Evolutionary conservation across 805 yeast genomes (phyloP).

Genomic region (Debaryomyces prosopidis): DNA sequence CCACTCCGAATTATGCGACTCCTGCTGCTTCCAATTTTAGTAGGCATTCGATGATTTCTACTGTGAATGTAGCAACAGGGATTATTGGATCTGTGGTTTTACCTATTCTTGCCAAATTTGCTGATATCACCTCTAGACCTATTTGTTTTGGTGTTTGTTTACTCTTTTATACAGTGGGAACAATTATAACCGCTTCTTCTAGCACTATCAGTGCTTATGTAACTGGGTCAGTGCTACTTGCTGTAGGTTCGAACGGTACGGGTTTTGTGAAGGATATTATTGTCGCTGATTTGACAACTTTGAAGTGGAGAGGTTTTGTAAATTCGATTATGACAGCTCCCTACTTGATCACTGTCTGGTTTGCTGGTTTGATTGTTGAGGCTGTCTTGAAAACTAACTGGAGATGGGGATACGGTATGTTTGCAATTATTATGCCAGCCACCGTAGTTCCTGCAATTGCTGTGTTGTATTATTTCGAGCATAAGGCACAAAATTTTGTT

Average conservation of each 20-base stretch:
- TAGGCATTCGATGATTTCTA: slow-evolving; percentile 17
- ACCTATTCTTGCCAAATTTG: slow-evolving; percentile 23
- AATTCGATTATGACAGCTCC: slow-evolving; percentile 31
- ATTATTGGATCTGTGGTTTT: slow-evolving; percentile 22
- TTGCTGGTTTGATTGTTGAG: slow-evolving; percentile 37
- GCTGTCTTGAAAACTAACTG: slow-evolving; percentile 36
- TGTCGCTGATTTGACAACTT: slow-evolving; percentile 23
- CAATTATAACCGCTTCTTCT: slow-evolving; percentile 18
- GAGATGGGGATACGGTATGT: slow-evolving; percentile 57
- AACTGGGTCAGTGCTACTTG: slow-evolving; percentile 19
- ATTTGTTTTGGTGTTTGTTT: slow-evolving; percentile 15
- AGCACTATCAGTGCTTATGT: slow-evolving; percentile 23
- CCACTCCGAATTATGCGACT: slow-evolving; percentile 34
- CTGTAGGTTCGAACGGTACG: slow-evolving; percentile 22
- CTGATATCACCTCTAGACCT: slow-evolving; percentile 26
- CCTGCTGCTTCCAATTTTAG: slow-evolving; percentile 25
- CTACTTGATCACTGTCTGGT: slow-evolving; percentile 42
- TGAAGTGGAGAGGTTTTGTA: slow-evolving; percentile 25
- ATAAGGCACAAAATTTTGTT: slow-evolving; percentile 16
- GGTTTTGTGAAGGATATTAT: slow-evolving; percentile 15
- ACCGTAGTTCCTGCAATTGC: slow-evolving; percentile 31
- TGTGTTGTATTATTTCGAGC: slow-evolving; percentile 31
- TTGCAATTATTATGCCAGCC: slow-evolving; percentile 46
- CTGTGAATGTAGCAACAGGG: slow-evolving; percentile 17
- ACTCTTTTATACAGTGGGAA: slow-evolving; percentile 19